These are phyloP conservation scores for Drechslerella dactyloides DNA, from an alignment of 2,329 filamentous ascomycete genomes.

Conservation along the genomic window DNA sequence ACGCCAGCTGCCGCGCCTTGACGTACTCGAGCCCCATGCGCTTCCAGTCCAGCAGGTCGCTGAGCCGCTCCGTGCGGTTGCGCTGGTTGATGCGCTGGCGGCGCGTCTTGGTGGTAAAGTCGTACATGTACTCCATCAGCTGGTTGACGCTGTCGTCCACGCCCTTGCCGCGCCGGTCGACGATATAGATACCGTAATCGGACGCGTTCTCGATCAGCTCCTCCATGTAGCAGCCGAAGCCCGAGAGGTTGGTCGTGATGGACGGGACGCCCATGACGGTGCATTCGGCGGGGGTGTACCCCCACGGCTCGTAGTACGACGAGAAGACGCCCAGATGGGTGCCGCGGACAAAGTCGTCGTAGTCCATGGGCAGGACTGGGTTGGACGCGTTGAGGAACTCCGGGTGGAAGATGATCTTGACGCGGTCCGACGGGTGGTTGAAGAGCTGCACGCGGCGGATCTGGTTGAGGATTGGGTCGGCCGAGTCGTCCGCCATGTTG, in stretches of 20 bases:
- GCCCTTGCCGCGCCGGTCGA: conserved; percentile 91
- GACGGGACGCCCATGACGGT: conserved; percentile 99
- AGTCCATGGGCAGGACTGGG: conserved; percentile 92
- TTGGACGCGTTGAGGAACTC: conserved; percentile 97
- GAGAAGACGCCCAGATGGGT: conserved; percentile 95
- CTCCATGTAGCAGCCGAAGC: conserved; percentile 99
- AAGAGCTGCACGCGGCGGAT: conserved; percentile 95
- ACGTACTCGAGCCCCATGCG: conserved; percentile 99
- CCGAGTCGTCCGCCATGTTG: conserved; percentile 91
- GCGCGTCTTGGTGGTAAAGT: conserved; percentile 90
- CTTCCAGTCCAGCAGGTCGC: conserved; percentile 97
- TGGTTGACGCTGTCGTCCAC: conserved; percentile 98
- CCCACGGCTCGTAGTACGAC: conserved; percentile 99
- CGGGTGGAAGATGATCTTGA: conserved; percentile 97
- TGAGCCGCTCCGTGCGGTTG: conserved; percentile 92
- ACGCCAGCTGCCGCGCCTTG: conserved; percentile 90
- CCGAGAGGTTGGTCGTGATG: conserved; percentile 96
- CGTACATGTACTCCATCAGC: conserved; percentile 87
- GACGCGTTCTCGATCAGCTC: conserved; percentile 97
- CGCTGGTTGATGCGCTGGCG: conserved; percentile 98
- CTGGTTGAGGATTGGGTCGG: conserved; percentile 95
- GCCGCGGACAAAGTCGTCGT: conserved; percentile 97
- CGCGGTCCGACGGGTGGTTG: conserved; percentile 91
- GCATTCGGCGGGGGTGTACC: conserved; percentile 96
- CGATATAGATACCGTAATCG: conserved; percentile 99